Base-by-base conservation (phyloP, 2,329 filamentous ascomycete species). In the Aspergillus thermomutatus region DNA sequence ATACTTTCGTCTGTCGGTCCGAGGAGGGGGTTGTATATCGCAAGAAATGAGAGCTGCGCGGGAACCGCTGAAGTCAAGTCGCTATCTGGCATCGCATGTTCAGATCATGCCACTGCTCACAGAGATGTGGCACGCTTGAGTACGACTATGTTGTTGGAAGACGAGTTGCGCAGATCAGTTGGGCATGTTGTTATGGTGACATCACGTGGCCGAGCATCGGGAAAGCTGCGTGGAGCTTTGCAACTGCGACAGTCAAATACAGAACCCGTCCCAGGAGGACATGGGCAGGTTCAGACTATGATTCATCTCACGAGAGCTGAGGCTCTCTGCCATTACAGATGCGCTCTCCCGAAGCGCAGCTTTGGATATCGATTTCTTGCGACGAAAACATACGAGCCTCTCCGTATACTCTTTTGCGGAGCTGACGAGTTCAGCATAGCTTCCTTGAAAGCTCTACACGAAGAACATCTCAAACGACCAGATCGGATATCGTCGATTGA, bases 1-100 rank as follows among this genome's bases (percentile, higher is more conserved):
- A 92, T 78, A 2, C 87, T 89, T 69, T 91, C 88, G 71, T 92
- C 89, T 72, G 83, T 84, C 37, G 71, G 81, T 66, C 89, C 88
- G 47, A 95, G 83, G 5, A 88, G 86, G 34, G 95, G 94, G 73
- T 96, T 97, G 81, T 96, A 99, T 72, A 99, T 95, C 72, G 93
- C 87, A 48, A 99, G 83, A 73, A 94, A 97, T 66, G 90, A 89
- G 28, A 97, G 84, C 70, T 90, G 90, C 37, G 93, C 93, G 46
- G 94, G 92, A 34, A 87, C 79, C 61, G 89, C 73, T 53, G 69
- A 72, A 41, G 66, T 62, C 60, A 59, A 54, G 31, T 72, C 72
- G 64, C 62, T 70, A 64, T 70, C 70, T 66, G 71, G 65, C 75
- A 77, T 77, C 55, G 68, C 72, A 73, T 72, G 58, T 59, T 61